Percentiles rank a stretch among this genome's conserved stretches.
Evolutionary conservation across 129 eudicot species (phyloP).

Genomic region (Lactuca saligna): DNA sequence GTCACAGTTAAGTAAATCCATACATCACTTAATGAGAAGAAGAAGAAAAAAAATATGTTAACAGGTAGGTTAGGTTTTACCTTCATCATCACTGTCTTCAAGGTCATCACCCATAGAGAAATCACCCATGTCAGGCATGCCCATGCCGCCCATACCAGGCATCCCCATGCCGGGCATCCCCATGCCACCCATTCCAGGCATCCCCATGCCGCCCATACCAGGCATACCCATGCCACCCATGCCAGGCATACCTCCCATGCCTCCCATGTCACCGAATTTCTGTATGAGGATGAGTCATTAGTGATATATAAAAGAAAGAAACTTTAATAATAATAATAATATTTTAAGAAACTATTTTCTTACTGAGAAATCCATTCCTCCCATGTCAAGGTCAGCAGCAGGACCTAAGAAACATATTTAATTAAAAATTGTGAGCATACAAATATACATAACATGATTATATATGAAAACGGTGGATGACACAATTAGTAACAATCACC

Average conservation of each 20-base stretch:
- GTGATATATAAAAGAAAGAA: not conserved
- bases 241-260: conserved; percentile 49
- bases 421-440: not conserved
- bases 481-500: not conserved
- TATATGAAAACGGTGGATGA: not conserved
- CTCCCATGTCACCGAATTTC: conserved; percentile 65
- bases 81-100: conserved; percentile 82
- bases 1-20: not conserved
- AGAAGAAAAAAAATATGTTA: not conserved
- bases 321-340: not conserved
- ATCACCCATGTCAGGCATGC: conserved; percentile 38
- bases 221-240: conserved; percentile 51
- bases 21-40: no score
- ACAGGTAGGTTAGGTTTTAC: conserved; percentile 26
- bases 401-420: conserved; percentile 33
- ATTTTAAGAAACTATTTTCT: not conserved
- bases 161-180: conserved; percentile 42
- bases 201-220: conserved; percentile 42
- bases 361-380: conserved; percentile 94
- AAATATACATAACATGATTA: not conserved
- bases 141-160: conserved; percentile 40
- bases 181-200: conserved; percentile 44
- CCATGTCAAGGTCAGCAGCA: conserved; percentile 50
- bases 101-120: conserved; percentile 49
- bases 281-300: conserved; percentile 10